Evolutionary conservation across 768 basidiomycete genomes (phyloP), one percentile per base, ranked within the genome.

Genomic region (Galerina sulciceps): DNA sequence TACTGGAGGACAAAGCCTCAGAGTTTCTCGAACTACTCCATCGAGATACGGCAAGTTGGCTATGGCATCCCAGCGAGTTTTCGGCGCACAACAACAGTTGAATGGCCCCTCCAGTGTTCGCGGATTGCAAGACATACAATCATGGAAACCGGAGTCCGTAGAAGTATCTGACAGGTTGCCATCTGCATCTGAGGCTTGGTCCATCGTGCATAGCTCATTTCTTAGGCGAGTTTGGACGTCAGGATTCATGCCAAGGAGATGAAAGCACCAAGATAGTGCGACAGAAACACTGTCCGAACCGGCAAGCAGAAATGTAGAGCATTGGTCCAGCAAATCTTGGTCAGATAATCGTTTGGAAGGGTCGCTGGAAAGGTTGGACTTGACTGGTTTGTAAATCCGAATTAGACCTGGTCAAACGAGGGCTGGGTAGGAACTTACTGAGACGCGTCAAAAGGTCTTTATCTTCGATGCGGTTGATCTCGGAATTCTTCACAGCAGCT

Each of bases 221-320:
- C 87, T 80, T 2, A 91, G 76, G 6, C 78, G 79, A 9, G 64
- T 76, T 66, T 91, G 89, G 11, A 85, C 63, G 5, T 80, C 79
- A 3, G 82, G 81, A 60, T 85, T 66, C n/a, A 74, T 71, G 9
- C 86, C 75, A 34, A 91, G 81, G 55, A 78, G 71, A 67, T 85
- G 80, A 1, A 88, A 70, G 53, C 81, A 82, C 84, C 85, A 89
- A 6, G 84, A 74, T 22, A 88, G 72, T 17, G 84, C 79, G 8
- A 86, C 74, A 6, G 84, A 76, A 31, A 84, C 82, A 2, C 85
- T 80, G 64, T 88, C 86, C 22, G 87, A 84, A 11, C 88, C 88
- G 2, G 81, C 85, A 41, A 87, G 82, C 55, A 89, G 75, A 69
- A 89, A 83, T 31, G 86, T 85, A n/a, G 82, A 81, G 62, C 87